Evolutionary conservation across 179 eudicot species (phyloP).

Genomic region (Silene coronaria): DNA sequence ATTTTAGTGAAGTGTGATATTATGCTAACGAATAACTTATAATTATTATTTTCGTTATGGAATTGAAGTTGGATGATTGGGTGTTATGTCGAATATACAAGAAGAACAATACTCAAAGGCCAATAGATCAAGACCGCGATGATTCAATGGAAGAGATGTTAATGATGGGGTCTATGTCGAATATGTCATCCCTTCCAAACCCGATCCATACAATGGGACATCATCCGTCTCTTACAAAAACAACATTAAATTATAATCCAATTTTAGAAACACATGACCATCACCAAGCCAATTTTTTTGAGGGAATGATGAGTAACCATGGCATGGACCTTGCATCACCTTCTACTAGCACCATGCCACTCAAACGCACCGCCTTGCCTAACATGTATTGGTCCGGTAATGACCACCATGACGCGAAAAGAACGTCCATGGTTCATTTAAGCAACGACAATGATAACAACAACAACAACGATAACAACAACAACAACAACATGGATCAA

Average conservation of each 20-base stretch:
- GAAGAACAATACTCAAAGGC: slow-evolving; percentile 38
- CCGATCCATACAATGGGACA: slow-evolving; percentile 15
- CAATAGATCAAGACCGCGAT: slow-evolving; percentile 42
- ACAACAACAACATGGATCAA: slow-evolving; percentile 2
- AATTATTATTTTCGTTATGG: background rate
- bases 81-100: slow-evolving; percentile 58
- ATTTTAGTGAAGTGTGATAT: background rate
- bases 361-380: slow-evolving; percentile 25
- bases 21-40: too few relatives aligned
- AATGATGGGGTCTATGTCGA: slow-evolving; percentile 25
- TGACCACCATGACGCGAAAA: slow-evolving; percentile 10
- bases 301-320: slow-evolving; percentile 26
- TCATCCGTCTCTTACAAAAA: slow-evolving; percentile 8
- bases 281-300: slow-evolving; percentile 20
- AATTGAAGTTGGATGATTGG: slow-evolving; percentile 53
- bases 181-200: slow-evolving; percentile 11
- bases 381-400: slow-evolving; percentile 25
- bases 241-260: slow-evolving; percentile 11
- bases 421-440: slow-evolving; percentile 21
- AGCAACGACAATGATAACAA: background rate
- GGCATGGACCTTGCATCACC: slow-evolving; percentile 18
- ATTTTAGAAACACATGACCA: slow-evolving; percentile 18
- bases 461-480: background rate
- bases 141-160: slow-evolving; percentile 33
- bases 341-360: slow-evolving; percentile 12